These are phyloP conservation scores for Lachnellula willkommii DNA, from an alignment of 2,329 filamentous ascomycete genomes.

Conservation along the genomic window DNA sequence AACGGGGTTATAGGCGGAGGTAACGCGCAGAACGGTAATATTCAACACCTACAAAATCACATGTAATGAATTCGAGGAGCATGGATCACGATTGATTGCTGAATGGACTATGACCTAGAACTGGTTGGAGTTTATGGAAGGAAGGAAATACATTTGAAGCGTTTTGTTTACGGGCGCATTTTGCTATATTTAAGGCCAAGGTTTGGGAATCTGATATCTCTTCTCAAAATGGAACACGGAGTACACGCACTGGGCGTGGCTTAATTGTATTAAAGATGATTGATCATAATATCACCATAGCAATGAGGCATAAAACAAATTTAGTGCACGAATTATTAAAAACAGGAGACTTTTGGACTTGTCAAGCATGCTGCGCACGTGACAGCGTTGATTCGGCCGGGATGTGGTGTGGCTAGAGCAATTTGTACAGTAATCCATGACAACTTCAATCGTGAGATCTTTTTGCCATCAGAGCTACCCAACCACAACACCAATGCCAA, in stretches of 20 bases:
- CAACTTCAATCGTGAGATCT: not conserved
- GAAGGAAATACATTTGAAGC: not conserved
- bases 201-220: not conserved
- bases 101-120: not conserved
- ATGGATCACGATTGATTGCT: not conserved
- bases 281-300: not conserved
- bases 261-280: not conserved
- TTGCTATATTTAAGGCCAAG: not conserved
- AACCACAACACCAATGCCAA: constrained; percentile 4
- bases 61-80: constrained; percentile 4
- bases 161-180: not conserved
- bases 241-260: not conserved
- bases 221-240: not conserved
- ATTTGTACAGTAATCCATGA: not conserved
- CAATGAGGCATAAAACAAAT: not conserved
- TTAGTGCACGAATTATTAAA: not conserved
- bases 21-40: constrained; percentile 19
- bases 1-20: constrained; percentile 42
- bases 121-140: not conserved
- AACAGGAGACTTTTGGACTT: not conserved
- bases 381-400: not conserved
- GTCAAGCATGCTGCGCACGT: not conserved
- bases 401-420: not conserved
- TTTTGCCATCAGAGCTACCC: not conserved
- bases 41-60: constrained; percentile 24